Evolutionary conservation across 805 yeast genomes (phyloP), one percentile per base, ranked within the genome.

Genomic region (Ogataea thermomethanolica): DNA sequence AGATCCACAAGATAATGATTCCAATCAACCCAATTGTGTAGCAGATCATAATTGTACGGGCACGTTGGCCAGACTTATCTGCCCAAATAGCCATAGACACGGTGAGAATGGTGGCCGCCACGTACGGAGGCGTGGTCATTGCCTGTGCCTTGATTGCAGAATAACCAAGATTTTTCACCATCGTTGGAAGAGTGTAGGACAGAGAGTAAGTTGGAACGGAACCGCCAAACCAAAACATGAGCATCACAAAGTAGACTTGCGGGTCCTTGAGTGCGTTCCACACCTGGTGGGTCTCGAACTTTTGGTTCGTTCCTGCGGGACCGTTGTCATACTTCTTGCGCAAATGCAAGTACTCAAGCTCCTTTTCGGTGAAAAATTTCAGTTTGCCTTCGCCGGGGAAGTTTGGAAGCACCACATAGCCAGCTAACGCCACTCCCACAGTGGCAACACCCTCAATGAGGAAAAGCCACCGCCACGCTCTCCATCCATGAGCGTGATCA

Each of bases 401-500:
- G 43, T 64, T 66, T 14, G 73, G 73, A n/a, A 69, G 43, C 32
- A 59, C 46, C 35, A 62, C 49, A 35, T 58, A 58, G 3, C 64
- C 54, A 12, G 57, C 22, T 12, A 59, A 42, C 1, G 65, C 65
- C 37, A 62, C 58, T 5, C 57, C 61, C 34, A 69, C 47, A 8
- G 75, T 67, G 17, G 67, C 46, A 6, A 61, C 41, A 3, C 76
- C 77, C 47, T 76, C 81, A 30, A 76, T 63, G 27, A 74, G 59
- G 51, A 67, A 76, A 28, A 76, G 59, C 71, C 76, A 76, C 35
- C 74, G 58, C 77, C 78, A 73, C 12, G 76, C 74, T 20, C 59
- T 66, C 29, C 66, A 53, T 2, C 74, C 74, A 5, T 30, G 35
- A 25, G 41, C 44, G 26, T 67, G 65, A 35, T 54, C 53, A 49